phyloP scores from a whole-genome alignment of 2,329 filamentous ascomycete genomes.

The Exophiala viscosa region DNA sequence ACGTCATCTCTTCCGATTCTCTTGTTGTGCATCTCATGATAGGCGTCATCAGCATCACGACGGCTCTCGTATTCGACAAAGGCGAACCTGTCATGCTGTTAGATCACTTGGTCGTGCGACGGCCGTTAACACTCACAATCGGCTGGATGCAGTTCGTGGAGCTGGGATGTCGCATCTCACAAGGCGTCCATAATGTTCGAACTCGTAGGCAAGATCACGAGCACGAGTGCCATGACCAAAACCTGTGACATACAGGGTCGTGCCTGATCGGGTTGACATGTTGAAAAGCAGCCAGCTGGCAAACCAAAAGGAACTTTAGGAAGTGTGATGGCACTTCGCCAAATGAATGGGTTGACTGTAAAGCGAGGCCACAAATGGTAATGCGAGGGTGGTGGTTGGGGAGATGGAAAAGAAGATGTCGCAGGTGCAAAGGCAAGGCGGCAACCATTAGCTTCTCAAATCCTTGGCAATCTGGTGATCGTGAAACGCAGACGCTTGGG shows the following conservation, averaged over 20 bases:
- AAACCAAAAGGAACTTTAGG: constrained; percentile 1
- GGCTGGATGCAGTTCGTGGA: constrained; percentile 85
- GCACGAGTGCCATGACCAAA: constrained; percentile 98
- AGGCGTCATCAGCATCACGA: constrained; percentile 96
- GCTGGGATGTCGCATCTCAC: constrained; percentile 98
- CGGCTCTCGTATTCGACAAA: constrained; percentile 99
- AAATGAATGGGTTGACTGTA: neutral
- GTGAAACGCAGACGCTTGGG: no score
- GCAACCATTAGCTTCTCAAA: neutral
- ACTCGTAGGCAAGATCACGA: constrained; percentile 99
- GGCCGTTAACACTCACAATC: constrained; percentile 69
- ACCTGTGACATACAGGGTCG: constrained; percentile 96
- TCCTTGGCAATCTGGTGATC: no score
- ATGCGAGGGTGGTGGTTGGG: constrained; percentile 3
- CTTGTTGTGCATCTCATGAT: constrained; percentile 99
- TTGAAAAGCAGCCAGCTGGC: constrained; percentile 12
- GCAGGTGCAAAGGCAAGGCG: neutral
- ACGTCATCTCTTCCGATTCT: constrained; percentile 92
- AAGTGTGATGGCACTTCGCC: neutral
- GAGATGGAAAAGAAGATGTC: constrained; percentile 1
- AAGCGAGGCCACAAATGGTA: constrained; percentile 3
- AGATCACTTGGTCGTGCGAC: constrained; percentile 27
- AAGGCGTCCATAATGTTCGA: constrained; percentile 99
- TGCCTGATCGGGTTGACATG: constrained; percentile 63
- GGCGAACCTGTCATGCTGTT: constrained; percentile 65